Evolutionary conservation across 2,329 filamentous ascomycete genomes (phyloP).

Genomic region (Seiridium unicorne): DNA sequence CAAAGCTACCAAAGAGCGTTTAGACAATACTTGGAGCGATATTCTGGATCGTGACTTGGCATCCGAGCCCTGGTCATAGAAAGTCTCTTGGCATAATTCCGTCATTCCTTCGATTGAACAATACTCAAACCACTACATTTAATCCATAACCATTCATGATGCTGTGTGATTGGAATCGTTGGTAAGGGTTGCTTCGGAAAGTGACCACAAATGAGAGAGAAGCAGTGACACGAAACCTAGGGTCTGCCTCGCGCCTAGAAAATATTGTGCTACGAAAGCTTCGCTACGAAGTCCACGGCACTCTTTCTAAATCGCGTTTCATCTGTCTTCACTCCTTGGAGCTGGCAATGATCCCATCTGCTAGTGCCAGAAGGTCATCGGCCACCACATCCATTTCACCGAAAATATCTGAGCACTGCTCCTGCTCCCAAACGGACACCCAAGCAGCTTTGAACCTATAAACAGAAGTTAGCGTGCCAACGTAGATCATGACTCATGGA

Average conservation of each 20-base stretch:
- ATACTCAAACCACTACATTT: neutral
- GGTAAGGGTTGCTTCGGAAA: too few relatives aligned
- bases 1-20: slow-evolving; percentile 24
- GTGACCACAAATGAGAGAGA: too few relatives aligned
- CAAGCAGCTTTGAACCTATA: slow-evolving; percentile 49
- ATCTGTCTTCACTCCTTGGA: neutral
- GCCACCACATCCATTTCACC: slow-evolving; percentile 50
- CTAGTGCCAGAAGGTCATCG: slow-evolving; percentile 45
- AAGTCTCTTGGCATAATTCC: neutral
- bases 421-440: slow-evolving; percentile 50
- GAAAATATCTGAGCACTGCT: slow-evolving; percentile 48
- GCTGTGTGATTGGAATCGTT: too few relatives aligned
- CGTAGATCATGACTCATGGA: neutral
- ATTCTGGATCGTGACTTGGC: neutral
- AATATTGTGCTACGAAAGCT: neutral
- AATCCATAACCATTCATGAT: neutral
- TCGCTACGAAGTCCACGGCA: neutral
- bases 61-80: neutral
- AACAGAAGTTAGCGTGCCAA: neutral
- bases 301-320: neutral
- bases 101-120: neutral
- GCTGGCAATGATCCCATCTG: slow-evolving; percentile 31
- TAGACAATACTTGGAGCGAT: neutral
- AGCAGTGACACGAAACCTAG: neutral
- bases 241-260: neutral